Base-by-base conservation (phyloP, 2,329 filamentous ascomycete genomes). In the Zymoseptoria tritici region DNA sequence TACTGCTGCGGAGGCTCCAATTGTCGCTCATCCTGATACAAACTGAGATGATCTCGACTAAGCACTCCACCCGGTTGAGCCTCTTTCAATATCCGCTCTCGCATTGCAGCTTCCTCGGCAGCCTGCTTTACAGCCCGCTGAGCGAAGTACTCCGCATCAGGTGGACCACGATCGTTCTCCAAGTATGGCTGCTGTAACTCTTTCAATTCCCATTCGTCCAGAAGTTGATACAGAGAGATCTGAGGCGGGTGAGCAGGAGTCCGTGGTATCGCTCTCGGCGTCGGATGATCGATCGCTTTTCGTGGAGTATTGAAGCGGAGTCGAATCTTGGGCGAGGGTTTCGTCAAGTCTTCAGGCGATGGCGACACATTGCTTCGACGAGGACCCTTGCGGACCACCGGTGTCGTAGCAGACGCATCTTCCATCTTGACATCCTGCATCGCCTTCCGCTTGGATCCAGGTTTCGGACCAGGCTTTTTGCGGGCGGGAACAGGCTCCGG, bases 1-100 rank as follows among this genome's bases (percentile, higher is more conserved):
- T 90, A 97, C 69, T 94, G 90, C 56, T 83, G 81, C 0, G 85
- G 83, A 0, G 89, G 89, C 67, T 95, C 89, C 59, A 90, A 86
- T 61, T 82, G 81, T 50, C 64, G 60, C 11, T 85, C 79, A 63
- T 67, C 65, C 20, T 65, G 62, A 51, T 64, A 71, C n/a, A 72
- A 53, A 46, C 65, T 69, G 89, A 89, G 19, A 19, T 62, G 80
- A 61, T 85, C 84, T 57, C 81, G 77, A 55, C 88, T 91, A 26
- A 97, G 79, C 3, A 91, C 72, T 2, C 91, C 90, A 16, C 91
- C 92, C 4, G 86, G 83, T 68, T 89, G 80, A 3, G 85, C 85
- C 64, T 91, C 92, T 54, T 85, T 77, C 65, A 91, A 84, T 26
- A 75, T 86, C 82, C 58, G 87, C 83, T 1, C 78, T 55, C 63